Conservation (phyloP, 2,329 filamentous ascomycete species). For the Diaporthe batatas region DNA sequence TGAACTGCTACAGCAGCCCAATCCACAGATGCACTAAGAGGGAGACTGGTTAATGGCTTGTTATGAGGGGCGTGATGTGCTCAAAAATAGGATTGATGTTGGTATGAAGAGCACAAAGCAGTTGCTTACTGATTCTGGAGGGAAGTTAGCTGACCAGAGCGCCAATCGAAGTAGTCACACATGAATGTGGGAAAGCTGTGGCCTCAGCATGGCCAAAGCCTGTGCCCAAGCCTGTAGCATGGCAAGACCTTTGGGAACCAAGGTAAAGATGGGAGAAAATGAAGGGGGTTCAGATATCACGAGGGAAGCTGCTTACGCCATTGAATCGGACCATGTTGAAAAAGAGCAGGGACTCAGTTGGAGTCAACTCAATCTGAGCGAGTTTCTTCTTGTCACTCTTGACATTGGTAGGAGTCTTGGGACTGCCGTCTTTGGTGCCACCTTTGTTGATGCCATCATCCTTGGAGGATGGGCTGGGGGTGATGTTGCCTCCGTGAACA, state of each 20-base stretch:
- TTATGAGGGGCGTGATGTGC: background rate
- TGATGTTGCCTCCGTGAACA: background rate
- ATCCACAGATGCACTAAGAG: background rate
- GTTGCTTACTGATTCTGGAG: background rate
- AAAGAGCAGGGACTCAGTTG: slow-evolving; percentile 35
- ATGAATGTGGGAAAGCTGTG: background rate
- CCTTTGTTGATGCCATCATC: background rate
- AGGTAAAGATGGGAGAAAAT: background rate
- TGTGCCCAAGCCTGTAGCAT: background rate
- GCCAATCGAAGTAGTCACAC: background rate
- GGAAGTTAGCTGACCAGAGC: background rate
- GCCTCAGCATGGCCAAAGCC: background rate
- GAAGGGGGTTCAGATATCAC: background rate
- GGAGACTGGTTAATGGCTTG: background rate
- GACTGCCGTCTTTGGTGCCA: background rate
- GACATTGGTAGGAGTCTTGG: background rate
- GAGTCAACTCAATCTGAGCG: slow-evolving; percentile 23
- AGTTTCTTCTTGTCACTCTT: background rate
- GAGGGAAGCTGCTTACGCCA: background rate
- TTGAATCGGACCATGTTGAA: slow-evolving; percentile 41
- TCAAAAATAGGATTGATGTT: background rate
- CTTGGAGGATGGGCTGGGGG: background rate
- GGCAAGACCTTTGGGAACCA: background rate
- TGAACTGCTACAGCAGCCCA: slow-evolving; percentile 30
- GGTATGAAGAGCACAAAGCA: background rate